Base-by-base conservation (phyloP, 345 rosid species). In the Dovyalis caffra region DNA sequence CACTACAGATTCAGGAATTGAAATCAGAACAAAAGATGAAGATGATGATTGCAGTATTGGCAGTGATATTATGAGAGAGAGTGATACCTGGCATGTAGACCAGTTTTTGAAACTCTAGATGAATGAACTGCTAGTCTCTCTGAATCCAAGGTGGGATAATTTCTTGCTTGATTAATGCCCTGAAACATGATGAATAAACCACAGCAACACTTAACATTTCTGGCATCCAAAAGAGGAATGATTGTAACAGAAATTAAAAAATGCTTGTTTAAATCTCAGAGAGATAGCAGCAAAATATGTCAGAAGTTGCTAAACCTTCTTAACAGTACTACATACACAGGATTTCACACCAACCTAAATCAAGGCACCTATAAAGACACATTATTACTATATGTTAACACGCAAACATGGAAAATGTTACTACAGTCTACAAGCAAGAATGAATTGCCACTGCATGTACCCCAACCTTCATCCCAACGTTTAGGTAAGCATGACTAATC, bases 51-150 rank as follows among this genome's bases (percentile, higher is more conserved):
- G 1, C 38, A 64, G 49, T 38, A 21, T 23, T 20, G 14, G 18
- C 35, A 11, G 25, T 64, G 35, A 33, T n/a, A 64, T 31, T 63
- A 14, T 12, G 25, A 14, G 61, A 16, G 62, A 33, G 32, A 61
- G 2, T 33, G 34, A 65, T 18, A 79, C 82, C 82, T 79, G 72
- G 64, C 58, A 58, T 68, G 72, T 10, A 58, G 43, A 34, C 70
- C 78, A 65, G 75, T 61, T 66, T 57, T 65, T 32, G 37, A 43
- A 26, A 28, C 72, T 74, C 75, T 64, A 43, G 68, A 69, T 29
- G 75, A 78, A 66, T 79, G 82, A 67, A 29, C n/a, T 15, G 72
- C 35, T 20, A 79, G n/a, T 4, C 68, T 78, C 68, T 79, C 82
- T n/a, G 69, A 69, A 7, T 79, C 82, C 71, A 64, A 70, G 34